Evolutionary conservation across 495 filamentous ascomycete species (phyloP), one percentile per base, ranked within the genome.

Genomic region (Staphylotrichum tortipilum): DNA sequence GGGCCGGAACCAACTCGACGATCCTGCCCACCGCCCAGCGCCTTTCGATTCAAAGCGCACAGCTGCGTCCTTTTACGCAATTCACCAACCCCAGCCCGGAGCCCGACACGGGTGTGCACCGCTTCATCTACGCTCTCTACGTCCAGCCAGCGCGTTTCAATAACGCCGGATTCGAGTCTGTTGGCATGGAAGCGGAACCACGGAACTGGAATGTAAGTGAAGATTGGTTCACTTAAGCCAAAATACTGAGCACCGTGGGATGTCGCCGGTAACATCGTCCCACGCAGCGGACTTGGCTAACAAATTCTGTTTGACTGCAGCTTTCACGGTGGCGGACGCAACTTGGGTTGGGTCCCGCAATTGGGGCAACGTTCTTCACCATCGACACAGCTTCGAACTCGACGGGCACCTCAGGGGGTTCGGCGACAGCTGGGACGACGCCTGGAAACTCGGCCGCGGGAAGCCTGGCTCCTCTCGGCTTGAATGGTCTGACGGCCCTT

Each of bases 101-200:
- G 4, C 31, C 53, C 17, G 53, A 57, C 40, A 52, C 53, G 1
- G 59, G 59, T 23, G 48, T 62, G 18, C 59, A 62, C 43, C 46
- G 59, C 24, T 62, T 51, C 47, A 56, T 62, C 53, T 56, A 49
- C 30, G 59, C 56, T 12, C 44, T 62, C 24, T 62, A 62, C 39
- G 55, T 43, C 9, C 59, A 62, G 53, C 59, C 59, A 5, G 47
- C 43, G 6, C 39, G 49, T 26, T 62, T 54, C 14, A 59, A 53
- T 23, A 52, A 24, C 7, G 47, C 35, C 10, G 53, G 56, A 14
- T 62, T 62, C 41, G 53, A 59, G 36, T 37, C 45, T 7, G 51
- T 42, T 2, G 59, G 56, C 3, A 59, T 59, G 59, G 56, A 59
- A 15, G 30, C 29, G 7, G 35, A 29, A 14, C 53, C 43, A 1